Evolutionary conservation across 495 filamentous ascomycete species (phyloP).

Genomic region (Aspergillus kassunensis): DNA sequence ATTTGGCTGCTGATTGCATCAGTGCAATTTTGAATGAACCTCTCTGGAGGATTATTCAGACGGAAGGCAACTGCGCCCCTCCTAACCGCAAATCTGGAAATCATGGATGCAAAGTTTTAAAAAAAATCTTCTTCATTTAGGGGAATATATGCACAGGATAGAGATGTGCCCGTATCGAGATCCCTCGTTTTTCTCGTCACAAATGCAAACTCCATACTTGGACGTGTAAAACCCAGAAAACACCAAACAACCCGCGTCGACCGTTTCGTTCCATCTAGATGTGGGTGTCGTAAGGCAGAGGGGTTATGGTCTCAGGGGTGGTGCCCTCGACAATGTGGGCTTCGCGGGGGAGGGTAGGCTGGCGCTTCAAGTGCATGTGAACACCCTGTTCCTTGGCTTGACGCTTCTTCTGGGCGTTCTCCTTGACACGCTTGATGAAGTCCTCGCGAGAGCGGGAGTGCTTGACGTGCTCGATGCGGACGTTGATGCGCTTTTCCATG

Average conservation of each 20-base stretch:
- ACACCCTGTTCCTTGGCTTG: constrained; percentile 86
- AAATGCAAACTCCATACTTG: constrained; percentile 38
- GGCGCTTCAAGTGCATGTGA: constrained; percentile 87
- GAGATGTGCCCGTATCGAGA: constrained; percentile 40
- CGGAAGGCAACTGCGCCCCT: too few relatives aligned
- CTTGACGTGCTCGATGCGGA: constrained; percentile 95
- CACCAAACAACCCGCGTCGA: constrained; percentile 43
- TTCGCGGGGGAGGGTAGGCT: constrained; percentile 73
- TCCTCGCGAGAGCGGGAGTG: constrained; percentile 91
- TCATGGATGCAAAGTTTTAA: constrained; percentile 39
- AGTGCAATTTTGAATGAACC: too few relatives aligned
- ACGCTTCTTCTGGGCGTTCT: constrained; percentile 85
- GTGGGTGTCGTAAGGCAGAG: constrained; percentile 94
- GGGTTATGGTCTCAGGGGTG: constrained; percentile 83
- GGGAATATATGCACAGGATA: constrained; percentile 50
- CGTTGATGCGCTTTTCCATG: constrained; percentile 98
- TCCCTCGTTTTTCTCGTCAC: constrained; percentile 40
- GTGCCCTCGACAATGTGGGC: constrained; percentile 75
- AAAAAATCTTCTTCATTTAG: constrained; percentile 47
- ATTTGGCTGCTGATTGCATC: too few relatives aligned
- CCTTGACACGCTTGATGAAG: constrained; percentile 94
- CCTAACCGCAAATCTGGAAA: constrained; percentile 5
- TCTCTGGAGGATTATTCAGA: too few relatives aligned
- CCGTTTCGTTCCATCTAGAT: constrained; percentile 65
- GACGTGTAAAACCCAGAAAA: constrained; percentile 40